Evolutionary conservation across 1,284 basidiomycete species (phyloP).

Genomic region (Rhizopogon hawkerae): DNA sequence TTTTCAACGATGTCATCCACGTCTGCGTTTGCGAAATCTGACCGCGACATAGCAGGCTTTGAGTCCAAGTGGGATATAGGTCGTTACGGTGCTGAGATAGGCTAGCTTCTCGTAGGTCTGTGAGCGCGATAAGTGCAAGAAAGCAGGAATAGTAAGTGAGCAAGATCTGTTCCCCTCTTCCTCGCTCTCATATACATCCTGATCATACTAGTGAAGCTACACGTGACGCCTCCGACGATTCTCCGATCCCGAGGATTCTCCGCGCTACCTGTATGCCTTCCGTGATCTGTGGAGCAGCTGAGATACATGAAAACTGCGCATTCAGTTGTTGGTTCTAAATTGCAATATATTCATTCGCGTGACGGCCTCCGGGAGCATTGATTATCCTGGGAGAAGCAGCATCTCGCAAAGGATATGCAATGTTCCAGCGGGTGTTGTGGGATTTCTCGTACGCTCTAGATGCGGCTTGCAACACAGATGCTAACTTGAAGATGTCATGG

Average conservation of each 20-base stretch:
- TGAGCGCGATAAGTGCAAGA: constrained; percentile 7
- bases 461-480: no score
- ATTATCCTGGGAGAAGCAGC: no score
- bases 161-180: background rate
- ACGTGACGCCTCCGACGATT: constrained; percentile 15
- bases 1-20: constrained; percentile 54
- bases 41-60: constrained; percentile 45
- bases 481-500: no score
- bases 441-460: no score
- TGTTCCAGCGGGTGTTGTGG: no score
- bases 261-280: constrained; percentile 3
- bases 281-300: background rate
- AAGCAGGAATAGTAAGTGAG: background rate
- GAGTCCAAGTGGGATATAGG: background rate
- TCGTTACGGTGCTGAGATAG: background rate
- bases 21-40: constrained; percentile 58
- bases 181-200: constrained; percentile 12
- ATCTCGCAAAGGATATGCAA: no score
- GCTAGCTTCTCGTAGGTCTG: constrained; percentile 2
- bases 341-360: no score
- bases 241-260: constrained; percentile 16
- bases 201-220: background rate
- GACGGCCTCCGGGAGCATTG: no score
- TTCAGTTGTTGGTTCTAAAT: no score
- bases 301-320: no score